phyloP scores from a whole-genome alignment of 371 early-diverging fungal species.

The Syncephalastrum monosporum region DNA sequence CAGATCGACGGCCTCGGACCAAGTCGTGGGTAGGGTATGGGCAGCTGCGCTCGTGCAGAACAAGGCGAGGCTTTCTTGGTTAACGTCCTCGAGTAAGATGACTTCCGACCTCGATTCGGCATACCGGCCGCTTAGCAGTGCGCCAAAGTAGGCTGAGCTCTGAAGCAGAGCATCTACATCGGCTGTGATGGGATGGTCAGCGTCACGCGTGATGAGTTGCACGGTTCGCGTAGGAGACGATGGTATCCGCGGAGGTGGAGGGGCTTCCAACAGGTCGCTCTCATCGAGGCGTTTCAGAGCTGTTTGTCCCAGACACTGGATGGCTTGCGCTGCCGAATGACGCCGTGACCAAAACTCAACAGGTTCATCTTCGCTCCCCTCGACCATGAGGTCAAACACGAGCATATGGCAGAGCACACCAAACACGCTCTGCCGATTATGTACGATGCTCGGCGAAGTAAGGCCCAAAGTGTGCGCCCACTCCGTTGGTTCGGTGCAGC shows the following conservation, averaged over 20 bases:
- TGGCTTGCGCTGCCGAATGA: conserved; percentile 33
- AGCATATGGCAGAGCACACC: conserved; percentile 37
- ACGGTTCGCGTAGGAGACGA: background rate
- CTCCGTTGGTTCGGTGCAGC: background rate
- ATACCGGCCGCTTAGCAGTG: conserved; percentile 26
- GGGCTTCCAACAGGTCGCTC: background rate
- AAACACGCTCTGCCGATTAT: conserved; percentile 9
- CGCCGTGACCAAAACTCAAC: conserved; percentile 16
- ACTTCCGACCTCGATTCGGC: conserved; percentile 15
- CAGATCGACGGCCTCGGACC: conserved; percentile 25
- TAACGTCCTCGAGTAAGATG: conserved; percentile 29
- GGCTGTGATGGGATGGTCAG: conserved; percentile 6
- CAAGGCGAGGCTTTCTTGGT: conserved; percentile 1
- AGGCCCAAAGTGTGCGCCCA: conserved; percentile 21
- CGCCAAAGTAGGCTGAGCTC: conserved; percentile 27
- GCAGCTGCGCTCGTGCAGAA: background rate
- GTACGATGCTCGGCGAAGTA: background rate
- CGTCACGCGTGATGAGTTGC: too few species aligned
- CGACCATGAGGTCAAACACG: conserved; percentile 26
- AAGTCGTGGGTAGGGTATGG: conserved; percentile 1
- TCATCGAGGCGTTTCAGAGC: background rate
- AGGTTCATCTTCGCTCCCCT: background rate
- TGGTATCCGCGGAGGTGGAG: background rate
- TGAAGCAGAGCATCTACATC: conserved; percentile 13
- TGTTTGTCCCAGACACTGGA: conserved; percentile 18